Conservation (phyloP, 2,329 filamentous ascomycete species). For the Verticillium nubilum region DNA sequence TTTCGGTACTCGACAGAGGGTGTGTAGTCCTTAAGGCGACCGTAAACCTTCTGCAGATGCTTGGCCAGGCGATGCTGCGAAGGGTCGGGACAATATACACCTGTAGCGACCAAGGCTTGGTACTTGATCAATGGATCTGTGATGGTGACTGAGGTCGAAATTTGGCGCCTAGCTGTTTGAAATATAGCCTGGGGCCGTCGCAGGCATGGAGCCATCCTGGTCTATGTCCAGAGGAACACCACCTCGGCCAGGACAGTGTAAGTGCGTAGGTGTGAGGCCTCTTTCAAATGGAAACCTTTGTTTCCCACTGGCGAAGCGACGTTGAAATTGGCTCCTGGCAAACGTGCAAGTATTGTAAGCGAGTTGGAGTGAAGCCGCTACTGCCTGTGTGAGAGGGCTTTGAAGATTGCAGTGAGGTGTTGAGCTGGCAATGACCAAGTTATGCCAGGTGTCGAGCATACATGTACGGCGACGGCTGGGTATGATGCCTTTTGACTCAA, state of each 20-base stretch:
- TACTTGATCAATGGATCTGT: constrained; percentile 75
- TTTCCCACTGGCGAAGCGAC: too few relatives aligned
- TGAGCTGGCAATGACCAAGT: too few relatives aligned
- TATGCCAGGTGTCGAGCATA: too few relatives aligned
- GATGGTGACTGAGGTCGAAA: constrained; percentile 49
- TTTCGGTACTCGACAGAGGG: constrained; percentile 65
- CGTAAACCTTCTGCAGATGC: constrained; percentile 72
- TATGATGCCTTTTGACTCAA: too few relatives aligned
- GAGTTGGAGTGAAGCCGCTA: too few relatives aligned
- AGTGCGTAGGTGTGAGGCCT: background rate
- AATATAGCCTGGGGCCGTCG: background rate
- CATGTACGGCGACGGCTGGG: too few relatives aligned
- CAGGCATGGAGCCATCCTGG: background rate
- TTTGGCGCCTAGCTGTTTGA: constrained; percentile 18
- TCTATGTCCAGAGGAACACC: background rate
- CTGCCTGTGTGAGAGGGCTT: too few relatives aligned
- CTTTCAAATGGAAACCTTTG: too few relatives aligned
- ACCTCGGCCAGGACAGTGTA: background rate
- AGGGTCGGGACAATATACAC: constrained; percentile 62
- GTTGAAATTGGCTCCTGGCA: too few relatives aligned
- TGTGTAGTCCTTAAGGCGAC: constrained; percentile 71
- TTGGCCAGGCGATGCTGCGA: constrained; percentile 68
- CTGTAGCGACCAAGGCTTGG: constrained; percentile 62
- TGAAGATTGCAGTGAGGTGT: too few relatives aligned
- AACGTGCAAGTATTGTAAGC: too few relatives aligned